Evolutionary conservation across 441 rosid species (phyloP).

Genomic region (Geranium incanum): DNA sequence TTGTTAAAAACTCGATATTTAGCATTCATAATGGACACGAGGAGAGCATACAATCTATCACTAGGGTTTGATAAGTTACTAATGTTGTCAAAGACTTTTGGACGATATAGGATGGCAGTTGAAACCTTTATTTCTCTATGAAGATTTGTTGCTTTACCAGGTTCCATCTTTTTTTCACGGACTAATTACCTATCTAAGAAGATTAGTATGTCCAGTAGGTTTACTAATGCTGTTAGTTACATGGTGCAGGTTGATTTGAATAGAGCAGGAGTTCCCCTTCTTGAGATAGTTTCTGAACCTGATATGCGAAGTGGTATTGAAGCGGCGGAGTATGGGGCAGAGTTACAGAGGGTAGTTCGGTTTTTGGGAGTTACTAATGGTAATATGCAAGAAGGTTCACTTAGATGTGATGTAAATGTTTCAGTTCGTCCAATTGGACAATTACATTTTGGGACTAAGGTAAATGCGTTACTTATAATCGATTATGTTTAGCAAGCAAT

Average conservation of each 20-base stretch:
- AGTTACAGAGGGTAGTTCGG: constrained; percentile 78
- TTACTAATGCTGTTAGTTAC: constrained; percentile 16
- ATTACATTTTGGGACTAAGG: constrained; percentile 84
- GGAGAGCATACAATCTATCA: too few relatives aligned
- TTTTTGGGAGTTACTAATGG: constrained; percentile 85
- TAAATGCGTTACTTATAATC: constrained; percentile 17
- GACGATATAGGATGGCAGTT: too few relatives aligned
- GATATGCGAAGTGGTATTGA: constrained; percentile 87
- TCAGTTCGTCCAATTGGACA: constrained; percentile 82
- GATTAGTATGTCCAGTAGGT: constrained; percentile 7
- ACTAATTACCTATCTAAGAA: background rate
- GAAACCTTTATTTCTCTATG: too few relatives aligned
- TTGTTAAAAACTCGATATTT: too few relatives aligned
- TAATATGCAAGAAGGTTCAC: constrained; percentile 95
- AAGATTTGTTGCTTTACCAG: too few relatives aligned
- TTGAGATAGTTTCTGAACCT: constrained; percentile 95
- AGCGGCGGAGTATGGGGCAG: constrained; percentile 86
- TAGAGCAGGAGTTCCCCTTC: constrained; percentile 95
- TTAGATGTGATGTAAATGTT: constrained; percentile 84
- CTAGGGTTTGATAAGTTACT: too few relatives aligned
- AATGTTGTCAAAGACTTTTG: too few relatives aligned
- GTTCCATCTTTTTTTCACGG: background rate
- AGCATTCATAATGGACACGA: too few relatives aligned
- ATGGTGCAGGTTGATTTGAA: constrained; percentile 73
- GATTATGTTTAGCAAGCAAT: background rate